A percentile compares a stretch with the other conserved stretches of the same genome.
Evolutionary conservation across 352 stramenopile species (phyloP).

Genomic region (Thraustochytrium sp.): DNA sequence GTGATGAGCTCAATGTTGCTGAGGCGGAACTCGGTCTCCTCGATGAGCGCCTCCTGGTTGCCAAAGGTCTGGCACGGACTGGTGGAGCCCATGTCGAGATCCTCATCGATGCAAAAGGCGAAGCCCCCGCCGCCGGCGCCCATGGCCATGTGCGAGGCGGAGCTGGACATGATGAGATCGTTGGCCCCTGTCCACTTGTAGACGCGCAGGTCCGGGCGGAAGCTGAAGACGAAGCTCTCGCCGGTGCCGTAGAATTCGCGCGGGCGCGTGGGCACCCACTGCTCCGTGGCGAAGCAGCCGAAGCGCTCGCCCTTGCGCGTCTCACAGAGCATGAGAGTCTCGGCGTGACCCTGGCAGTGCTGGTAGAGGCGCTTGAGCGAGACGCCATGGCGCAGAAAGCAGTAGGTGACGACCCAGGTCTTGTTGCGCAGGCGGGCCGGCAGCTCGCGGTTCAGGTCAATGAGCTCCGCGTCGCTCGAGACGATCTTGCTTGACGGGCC

Average conservation of each 20-base stretch:
- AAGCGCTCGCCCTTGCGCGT: slow-evolving; percentile 7
- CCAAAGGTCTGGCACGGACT: slow-evolving; percentile 22
- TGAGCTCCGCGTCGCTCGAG: not conserved
- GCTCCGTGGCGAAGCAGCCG: slow-evolving; percentile 24
- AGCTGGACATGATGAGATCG: slow-evolving; percentile 41
- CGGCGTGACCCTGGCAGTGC: not conserved
- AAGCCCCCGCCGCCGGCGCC: slow-evolving; percentile 26
- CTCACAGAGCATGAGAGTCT: slow-evolving; percentile 35
- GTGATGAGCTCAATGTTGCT: not conserved
- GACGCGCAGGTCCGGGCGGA: slow-evolving; percentile 2
- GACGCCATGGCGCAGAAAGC: not conserved
- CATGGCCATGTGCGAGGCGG: slow-evolving; percentile 8
- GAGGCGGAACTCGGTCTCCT: not conserved
- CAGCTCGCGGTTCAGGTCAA: slow-evolving; percentile 19
- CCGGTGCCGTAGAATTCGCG: slow-evolving; percentile 43
- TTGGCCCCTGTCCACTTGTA: slow-evolving; percentile 41
- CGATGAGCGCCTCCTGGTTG: not conserved
- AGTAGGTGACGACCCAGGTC: slow-evolving; percentile 10
- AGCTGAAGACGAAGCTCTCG: slow-evolving; percentile 44
- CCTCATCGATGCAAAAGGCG: slow-evolving; percentile 41
- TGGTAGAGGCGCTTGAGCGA: slow-evolving; percentile 6
- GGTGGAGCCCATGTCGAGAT: not conserved
- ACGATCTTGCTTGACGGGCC: not conserved
- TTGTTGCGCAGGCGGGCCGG: slow-evolving; percentile 10
- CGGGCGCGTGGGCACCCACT: not conserved